These are phyloP conservation scores for Paracoccidioides brasiliensis DNA, from an alignment of 2,329 filamentous ascomycete genomes.

Conservation along the genomic window DNA sequence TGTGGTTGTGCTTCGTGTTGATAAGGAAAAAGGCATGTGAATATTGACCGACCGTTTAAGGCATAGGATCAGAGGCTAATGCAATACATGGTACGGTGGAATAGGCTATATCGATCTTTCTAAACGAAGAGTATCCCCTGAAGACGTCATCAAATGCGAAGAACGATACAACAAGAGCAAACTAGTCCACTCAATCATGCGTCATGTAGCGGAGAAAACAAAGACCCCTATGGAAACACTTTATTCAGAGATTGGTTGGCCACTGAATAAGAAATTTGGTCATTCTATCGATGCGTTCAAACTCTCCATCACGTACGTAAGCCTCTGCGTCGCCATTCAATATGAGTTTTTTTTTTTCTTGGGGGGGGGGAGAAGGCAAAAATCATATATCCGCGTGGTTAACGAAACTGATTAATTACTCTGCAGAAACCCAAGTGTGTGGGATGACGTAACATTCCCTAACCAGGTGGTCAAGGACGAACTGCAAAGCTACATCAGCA, in stretches of 20 bases:
- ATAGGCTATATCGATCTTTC: slow-evolving; percentile 92
- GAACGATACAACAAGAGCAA: slow-evolving; percentile 99
- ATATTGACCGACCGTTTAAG: background rate
- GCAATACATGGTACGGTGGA: background rate
- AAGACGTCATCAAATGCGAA: slow-evolving; percentile 97
- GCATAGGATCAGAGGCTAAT: background rate
- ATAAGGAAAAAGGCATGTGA: slow-evolving; percentile 84
- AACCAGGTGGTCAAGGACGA: slow-evolving; percentile 76
- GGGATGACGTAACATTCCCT: slow-evolving; percentile 84
- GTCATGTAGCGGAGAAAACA: slow-evolving; percentile 96
- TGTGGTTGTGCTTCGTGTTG: slow-evolving; percentile 93
- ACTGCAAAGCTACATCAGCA: slow-evolving; percentile 88
- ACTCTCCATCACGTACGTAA: slow-evolving; percentile 76
- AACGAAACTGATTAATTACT: background rate
- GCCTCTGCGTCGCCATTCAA: background rate
- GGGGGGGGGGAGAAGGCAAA: background rate
- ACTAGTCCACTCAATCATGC: slow-evolving; percentile 98
- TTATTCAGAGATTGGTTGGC: slow-evolving; percentile 93
- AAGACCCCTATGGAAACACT: slow-evolving; percentile 85
- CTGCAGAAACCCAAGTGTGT: slow-evolving; percentile 77
- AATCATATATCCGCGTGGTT: background rate
- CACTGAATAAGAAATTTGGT: slow-evolving; percentile 92
- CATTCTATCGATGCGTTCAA: slow-evolving; percentile 98
- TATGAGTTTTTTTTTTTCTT: background rate
- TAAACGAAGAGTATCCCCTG: slow-evolving; percentile 92